Percentiles rank a stretch among this genome's conserved stretches.
These are phyloP conservation scores for Suillus fuscotomentosus DNA, from an alignment of 768 basidiomycete genomes.

Conservation along the genomic window DNA sequence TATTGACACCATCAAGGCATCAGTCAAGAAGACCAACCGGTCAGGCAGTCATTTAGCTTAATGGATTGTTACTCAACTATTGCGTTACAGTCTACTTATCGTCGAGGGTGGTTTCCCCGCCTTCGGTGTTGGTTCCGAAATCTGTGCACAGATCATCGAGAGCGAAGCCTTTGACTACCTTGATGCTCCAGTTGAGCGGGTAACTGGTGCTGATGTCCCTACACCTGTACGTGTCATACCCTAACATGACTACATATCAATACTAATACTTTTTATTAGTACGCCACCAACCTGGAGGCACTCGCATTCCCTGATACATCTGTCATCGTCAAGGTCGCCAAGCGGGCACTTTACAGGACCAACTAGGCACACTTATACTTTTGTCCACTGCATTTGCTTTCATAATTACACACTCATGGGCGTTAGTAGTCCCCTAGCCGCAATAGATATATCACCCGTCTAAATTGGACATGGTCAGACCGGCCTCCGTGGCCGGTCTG, in stretches of 20 bases:
- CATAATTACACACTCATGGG: conserved; percentile 12
- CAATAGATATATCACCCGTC: conserved; percentile 19
- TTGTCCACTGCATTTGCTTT: conserved; percentile 11
- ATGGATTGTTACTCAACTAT: conserved; percentile 4
- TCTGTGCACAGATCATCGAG: conserved; percentile 96
- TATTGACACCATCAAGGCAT: conserved; percentile 94
- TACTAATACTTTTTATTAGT: conserved; percentile 45
- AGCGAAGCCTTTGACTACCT: conserved; percentile 98
- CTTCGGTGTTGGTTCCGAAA: conserved; percentile 98
- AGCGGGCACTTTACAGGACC: conserved; percentile 87
- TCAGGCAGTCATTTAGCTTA: conserved; percentile 30
- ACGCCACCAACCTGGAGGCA: conserved; percentile 85
- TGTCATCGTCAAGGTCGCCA: conserved; percentile 91
- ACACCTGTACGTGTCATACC: conserved; percentile 70
- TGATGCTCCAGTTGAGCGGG: conserved; percentile 95
- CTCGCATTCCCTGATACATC: conserved; percentile 93
- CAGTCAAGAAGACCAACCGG: conserved; percentile 99
- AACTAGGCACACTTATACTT: conserved; percentile 43
- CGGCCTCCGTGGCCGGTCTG: neutral
- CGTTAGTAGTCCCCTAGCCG: conserved; percentile 14
- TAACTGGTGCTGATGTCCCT: conserved; percentile 97
- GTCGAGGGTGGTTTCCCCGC: conserved; percentile 99
- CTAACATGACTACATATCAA: conserved; percentile 9
- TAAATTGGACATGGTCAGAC: neutral
- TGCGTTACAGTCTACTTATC: conserved; percentile 66